phyloP scores from a whole-genome alignment of 495 filamentous ascomycete genomes.

The Letharia columbiana region DNA sequence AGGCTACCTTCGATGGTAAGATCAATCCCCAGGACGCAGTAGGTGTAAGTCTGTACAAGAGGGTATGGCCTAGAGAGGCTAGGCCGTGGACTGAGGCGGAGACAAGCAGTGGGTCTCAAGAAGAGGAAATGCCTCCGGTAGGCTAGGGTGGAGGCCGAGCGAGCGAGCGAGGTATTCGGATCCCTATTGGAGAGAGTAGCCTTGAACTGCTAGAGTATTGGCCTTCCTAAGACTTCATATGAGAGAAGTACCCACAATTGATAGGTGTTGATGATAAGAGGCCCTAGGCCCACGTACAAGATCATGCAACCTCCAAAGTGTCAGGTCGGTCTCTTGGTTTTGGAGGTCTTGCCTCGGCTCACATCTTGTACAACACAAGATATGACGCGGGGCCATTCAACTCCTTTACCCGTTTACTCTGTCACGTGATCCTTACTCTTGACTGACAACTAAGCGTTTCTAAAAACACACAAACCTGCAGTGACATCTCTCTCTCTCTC shows the following conservation, averaged over 20 bases:
- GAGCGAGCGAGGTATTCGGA: neutral
- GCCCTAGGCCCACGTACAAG: neutral
- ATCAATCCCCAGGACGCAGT: conserved; percentile 92
- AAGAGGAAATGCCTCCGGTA: neutral
- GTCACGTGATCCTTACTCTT: neutral
- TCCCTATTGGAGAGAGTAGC: neutral
- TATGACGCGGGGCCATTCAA: neutral
- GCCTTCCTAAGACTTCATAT: neutral
- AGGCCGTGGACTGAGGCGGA: conserved; percentile 37
- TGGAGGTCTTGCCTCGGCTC: neutral
- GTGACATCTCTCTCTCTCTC: neutral
- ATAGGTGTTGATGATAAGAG: neutral
- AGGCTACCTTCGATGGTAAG: conserved; percentile 91
- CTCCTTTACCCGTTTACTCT: too few relatives aligned
- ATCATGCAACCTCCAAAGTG: neutral
- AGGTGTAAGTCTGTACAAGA: conserved; percentile 87
- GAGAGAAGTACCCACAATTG: neutral
- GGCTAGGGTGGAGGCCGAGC: neutral
- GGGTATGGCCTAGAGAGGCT: conserved; percentile 74
- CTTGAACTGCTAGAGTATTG: neutral
- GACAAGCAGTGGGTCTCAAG: neutral
- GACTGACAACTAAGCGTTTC: neutral
- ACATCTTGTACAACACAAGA: neutral
- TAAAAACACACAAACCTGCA: neutral
- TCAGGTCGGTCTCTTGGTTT: neutral